These are phyloP conservation scores for Testicularia cyperi DNA, from an alignment of 1,284 basidiomycete species.

Conservation along the genomic window DNA sequence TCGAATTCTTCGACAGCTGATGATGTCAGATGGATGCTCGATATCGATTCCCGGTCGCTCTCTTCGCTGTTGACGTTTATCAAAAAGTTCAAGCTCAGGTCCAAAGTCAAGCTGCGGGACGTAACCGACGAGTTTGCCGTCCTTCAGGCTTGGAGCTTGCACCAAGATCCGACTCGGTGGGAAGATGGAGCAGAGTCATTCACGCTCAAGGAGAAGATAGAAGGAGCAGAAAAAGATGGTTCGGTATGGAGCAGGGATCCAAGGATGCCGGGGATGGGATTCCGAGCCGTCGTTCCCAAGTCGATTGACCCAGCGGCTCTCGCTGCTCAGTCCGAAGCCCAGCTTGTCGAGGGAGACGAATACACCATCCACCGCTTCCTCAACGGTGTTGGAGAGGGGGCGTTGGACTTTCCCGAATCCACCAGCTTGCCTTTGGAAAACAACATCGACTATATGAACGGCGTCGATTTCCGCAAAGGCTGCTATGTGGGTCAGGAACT, in stretches of 20 bases:
- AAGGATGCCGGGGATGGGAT: conserved; percentile 42
- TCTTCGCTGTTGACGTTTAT: conserved; percentile 69
- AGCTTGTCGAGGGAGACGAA: conserved; percentile 7
- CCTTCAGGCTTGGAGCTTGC: conserved; percentile 82
- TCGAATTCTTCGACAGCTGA: too few relatives aligned
- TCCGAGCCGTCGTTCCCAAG: conserved; percentile 25
- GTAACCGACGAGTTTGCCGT: conserved; percentile 74
- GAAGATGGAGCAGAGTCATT: conserved; percentile 51
- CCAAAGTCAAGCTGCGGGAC: conserved; percentile 78
- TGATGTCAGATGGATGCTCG: conserved; percentile 68
- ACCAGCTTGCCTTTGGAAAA: conserved; percentile 88
- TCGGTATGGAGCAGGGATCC: conserved; percentile 32
- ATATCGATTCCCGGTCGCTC: conserved; percentile 67
- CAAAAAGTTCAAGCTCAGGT: conserved; percentile 82
- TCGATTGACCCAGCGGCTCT: not conserved
- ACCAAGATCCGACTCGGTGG: too few relatives aligned
- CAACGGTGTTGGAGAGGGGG: conserved; percentile 85
- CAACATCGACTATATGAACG: conserved; percentile 89
- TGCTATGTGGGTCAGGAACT: conserved; percentile 98
- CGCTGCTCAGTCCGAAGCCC: too few relatives aligned
- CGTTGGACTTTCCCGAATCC: conserved; percentile 73
- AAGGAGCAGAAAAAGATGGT: too few relatives aligned
- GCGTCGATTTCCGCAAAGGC: conserved; percentile 94
- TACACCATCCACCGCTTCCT: conserved; percentile 79
- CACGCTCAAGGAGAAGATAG: not conserved